Evolutionary conservation across 495 filamentous ascomycete genomes (phyloP).

Genomic region (Barbatosphaeria neglecta): DNA sequence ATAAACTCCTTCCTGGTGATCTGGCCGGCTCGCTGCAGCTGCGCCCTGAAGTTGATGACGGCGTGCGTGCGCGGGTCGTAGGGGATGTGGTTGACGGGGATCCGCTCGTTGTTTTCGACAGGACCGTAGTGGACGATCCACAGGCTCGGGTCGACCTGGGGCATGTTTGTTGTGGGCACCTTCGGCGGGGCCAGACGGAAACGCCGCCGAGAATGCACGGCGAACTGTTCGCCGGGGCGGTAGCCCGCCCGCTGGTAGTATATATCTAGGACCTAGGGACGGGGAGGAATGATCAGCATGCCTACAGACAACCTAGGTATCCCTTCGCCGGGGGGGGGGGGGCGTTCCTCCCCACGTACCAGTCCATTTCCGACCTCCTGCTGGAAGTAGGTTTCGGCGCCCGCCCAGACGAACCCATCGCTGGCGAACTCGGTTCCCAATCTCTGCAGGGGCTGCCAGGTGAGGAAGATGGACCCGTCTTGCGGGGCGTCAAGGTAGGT

Average conservation of each 20-base stretch:
- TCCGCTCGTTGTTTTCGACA: conserved; percentile 56
- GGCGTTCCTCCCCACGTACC: conserved; percentile 41
- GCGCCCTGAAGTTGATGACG: conserved; percentile 51
- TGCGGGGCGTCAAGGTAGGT: conserved; percentile 72
- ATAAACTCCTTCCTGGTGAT: conserved; percentile 88
- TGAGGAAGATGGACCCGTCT: conserved; percentile 70
- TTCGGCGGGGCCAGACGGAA: conserved; percentile 67
- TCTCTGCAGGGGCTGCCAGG: conserved; percentile 68
- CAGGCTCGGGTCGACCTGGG: conserved; percentile 63
- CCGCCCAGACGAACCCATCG: conserved; percentile 86
- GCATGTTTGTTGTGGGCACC: conserved; percentile 44
- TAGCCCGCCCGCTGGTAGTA: conserved; percentile 70
- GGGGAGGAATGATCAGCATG: too few relatives aligned
- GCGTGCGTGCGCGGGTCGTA: conserved; percentile 44
- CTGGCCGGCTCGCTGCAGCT: conserved; percentile 66
- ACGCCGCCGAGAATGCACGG: conserved; percentile 65
- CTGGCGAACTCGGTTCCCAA: conserved; percentile 63
- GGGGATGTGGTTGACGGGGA: conserved; percentile 53
- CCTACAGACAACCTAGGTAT: too few relatives aligned
- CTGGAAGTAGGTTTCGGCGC: conserved; percentile 57
- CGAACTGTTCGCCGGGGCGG: conserved; percentile 53
- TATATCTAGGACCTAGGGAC: conserved; percentile 60
- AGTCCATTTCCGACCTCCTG: conserved; percentile 61
- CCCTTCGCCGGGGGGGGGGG: neutral
- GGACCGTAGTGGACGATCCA: conserved; percentile 92